These are phyloP conservation scores for Lipomyces sp. DNA, from an alignment of 805 yeast genomes.

Conservation along the genomic window DNA sequence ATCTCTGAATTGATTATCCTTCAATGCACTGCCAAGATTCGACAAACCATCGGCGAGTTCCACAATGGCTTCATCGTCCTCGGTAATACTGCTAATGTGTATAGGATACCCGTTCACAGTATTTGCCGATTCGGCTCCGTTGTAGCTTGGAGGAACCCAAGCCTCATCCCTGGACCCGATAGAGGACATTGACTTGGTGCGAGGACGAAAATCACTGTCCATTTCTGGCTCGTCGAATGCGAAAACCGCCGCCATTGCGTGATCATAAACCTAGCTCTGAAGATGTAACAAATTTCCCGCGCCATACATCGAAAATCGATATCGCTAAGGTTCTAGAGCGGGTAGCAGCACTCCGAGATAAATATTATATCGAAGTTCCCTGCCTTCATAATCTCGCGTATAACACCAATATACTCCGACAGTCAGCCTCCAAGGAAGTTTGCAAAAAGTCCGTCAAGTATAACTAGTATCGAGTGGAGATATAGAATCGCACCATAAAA, in stretches of 20 bases:
- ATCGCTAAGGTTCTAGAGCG: not conserved
- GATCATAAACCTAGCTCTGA: not conserved
- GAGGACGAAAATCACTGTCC: conserved; percentile 22
- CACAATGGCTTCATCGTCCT: conserved; percentile 18
- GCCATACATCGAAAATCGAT: not conserved
- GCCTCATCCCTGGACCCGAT: conserved; percentile 28
- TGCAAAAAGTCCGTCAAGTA: too few species aligned
- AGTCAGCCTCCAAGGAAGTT: too few species aligned
- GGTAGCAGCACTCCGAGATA: too few species aligned
- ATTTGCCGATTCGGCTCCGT: conserved; percentile 4
- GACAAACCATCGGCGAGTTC: conserved; percentile 12
- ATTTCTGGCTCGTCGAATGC: conserved; percentile 40
- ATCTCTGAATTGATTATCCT: conserved; percentile 19
- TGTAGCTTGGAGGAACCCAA: conserved; percentile 12
- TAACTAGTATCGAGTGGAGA: too few species aligned
- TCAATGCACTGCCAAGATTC: conserved; percentile 20
- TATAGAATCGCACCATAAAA: too few species aligned
- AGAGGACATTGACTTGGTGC: conserved; percentile 30
- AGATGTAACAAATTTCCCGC: not conserved
- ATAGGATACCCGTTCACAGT: not conserved
- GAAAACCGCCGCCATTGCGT: conserved; percentile 40
- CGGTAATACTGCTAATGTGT: conserved; percentile 13
- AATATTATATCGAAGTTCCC: not conserved
- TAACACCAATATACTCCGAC: too few species aligned
- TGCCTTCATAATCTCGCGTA: not conserved